Evolutionary conservation across 2,329 filamentous ascomycete species (phyloP), one percentile per base, ranked within the genome.

Genomic region (Coniochaeta sp.): DNA sequence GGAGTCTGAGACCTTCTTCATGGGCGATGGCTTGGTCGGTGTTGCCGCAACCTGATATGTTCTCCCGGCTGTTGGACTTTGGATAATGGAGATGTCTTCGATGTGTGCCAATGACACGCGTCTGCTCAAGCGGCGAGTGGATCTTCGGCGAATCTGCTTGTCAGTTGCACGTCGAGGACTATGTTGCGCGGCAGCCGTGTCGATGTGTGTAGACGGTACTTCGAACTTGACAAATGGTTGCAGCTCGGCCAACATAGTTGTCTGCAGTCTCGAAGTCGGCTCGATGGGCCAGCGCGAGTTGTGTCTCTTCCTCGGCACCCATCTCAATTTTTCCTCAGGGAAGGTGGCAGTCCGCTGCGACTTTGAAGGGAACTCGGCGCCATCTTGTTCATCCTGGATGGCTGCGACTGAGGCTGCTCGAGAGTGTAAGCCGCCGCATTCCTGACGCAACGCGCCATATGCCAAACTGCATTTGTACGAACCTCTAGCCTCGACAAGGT

Each of bases 291-390:
- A 69, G 28, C 72, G 68, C n/a, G 65, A 64, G 62, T 69, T 70
- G 65, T 72, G 68, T 34, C 72, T 64, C 60, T 73, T 74, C 26
- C 69, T 64, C 1, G 71, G 69, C 1, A 72, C 64, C 60, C 64
- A 68, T 17, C 26, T 63, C 22, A 71, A 59, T 11, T 8, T 40
- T 16, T 65, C 61, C 16, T 68, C 67, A 19, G 65, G 60, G 58
- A 66, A 68, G 11, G 66, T 66, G 3, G 62, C 44, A 26, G 31
- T 2, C 38, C 31, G n/a, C 8, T 19, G 16, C 14, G 6, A 3
- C 6, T 12, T 57, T 28, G 54, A n/a, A n/a, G 7, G 19, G 22
- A 6, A 8, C 6, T 57, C 7, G 16, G 16, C 17, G 6, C 22
- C 26, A 3, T 57, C 34, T 12, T 14, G 31, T 28, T 57, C 31